phyloP scores from a whole-genome alignment of 306 rosid species.

The Vicia sativa region DNA sequence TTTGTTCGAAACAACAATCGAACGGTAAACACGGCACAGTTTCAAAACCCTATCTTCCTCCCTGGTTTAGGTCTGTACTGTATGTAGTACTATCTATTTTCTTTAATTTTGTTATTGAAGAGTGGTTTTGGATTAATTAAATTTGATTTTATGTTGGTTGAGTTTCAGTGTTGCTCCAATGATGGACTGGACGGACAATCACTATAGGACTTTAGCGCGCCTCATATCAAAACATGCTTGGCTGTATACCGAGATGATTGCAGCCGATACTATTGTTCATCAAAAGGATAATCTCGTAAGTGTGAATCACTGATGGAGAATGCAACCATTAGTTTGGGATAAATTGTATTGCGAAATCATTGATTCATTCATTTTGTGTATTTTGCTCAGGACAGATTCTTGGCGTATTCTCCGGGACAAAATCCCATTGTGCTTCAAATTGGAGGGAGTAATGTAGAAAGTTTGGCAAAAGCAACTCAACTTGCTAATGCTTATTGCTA shows the following conservation, averaged over 20 bases:
- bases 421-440: conserved; percentile 95
- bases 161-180: conserved; percentile 86
- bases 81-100: neutral
- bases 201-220: conserved; percentile 90
- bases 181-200: conserved; percentile 97
- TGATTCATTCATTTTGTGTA: conserved; percentile 33
- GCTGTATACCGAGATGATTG: conserved; percentile 94
- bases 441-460: conserved; percentile 86
- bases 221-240: conserved; percentile 86
- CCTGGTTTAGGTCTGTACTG: conserved; percentile 86
- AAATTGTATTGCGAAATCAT: neutral
- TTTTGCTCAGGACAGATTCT: conserved; percentile 90
- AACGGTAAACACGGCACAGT: conserved; percentile 48
- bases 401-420: conserved; percentile 85
- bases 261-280: conserved; percentile 87
- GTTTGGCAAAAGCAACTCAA: conserved; percentile 80
- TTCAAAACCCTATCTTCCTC: conserved; percentile 69
- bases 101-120: neutral
- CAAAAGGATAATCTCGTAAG: conserved; percentile 85
- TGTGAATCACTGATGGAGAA: too few relatives aligned
- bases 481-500: conserved; percentile 80
- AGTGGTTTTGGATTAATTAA: neutral
- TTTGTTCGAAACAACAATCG: conserved; percentile 39
- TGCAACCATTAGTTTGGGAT: conserved; percentile 1
- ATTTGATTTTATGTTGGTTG: conserved; percentile 27